Evolutionary conservation across 306 rosid genomes (phyloP).

Genomic region (Prunus armeniaca): DNA sequence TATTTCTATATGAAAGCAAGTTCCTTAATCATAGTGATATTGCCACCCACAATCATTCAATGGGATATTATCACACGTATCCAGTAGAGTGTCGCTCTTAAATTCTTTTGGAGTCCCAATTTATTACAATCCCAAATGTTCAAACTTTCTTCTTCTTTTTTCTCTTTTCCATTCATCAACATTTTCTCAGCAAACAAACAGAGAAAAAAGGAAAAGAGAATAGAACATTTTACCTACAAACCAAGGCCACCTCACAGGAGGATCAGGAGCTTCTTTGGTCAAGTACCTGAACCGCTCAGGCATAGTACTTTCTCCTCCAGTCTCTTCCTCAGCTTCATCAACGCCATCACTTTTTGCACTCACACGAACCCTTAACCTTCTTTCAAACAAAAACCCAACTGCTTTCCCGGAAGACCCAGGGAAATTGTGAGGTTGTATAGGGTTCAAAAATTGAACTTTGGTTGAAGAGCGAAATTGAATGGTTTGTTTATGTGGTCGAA

Average conservation of each 20-base stretch:
- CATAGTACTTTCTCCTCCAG: slow-evolving; percentile 60
- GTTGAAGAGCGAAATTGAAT: slow-evolving; percentile 22
- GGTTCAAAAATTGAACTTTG: slow-evolving; percentile 27
- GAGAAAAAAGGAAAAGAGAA: neutral
- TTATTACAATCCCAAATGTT: neutral
- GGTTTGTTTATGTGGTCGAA: slow-evolving; percentile 8
- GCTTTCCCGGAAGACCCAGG: slow-evolving; percentile 31
- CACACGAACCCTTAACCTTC: slow-evolving; percentile 28
- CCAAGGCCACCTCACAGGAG: slow-evolving; percentile 82
- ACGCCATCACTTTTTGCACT: slow-evolving; percentile 25
- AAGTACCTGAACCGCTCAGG: slow-evolving; percentile 75
- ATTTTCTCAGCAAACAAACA: slow-evolving; percentile 19
- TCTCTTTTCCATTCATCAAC: neutral
- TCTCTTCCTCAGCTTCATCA: slow-evolving; percentile 56
- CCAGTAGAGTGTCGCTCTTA: neutral
- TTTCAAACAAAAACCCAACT: slow-evolving; percentile 25
- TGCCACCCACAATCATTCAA: neutral
- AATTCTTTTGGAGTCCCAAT: neutral
- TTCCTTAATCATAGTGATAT: neutral
- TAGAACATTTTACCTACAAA: slow-evolving; percentile 50
- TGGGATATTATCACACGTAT: neutral
- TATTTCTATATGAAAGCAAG: neutral
- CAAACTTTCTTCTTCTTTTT: neutral
- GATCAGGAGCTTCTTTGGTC: slow-evolving; percentile 65
- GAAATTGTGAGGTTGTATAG: slow-evolving; percentile 16